Base-by-base conservation (phyloP, 2,329 filamentous ascomycete genomes). In the Nothophoma quercina region DNA sequence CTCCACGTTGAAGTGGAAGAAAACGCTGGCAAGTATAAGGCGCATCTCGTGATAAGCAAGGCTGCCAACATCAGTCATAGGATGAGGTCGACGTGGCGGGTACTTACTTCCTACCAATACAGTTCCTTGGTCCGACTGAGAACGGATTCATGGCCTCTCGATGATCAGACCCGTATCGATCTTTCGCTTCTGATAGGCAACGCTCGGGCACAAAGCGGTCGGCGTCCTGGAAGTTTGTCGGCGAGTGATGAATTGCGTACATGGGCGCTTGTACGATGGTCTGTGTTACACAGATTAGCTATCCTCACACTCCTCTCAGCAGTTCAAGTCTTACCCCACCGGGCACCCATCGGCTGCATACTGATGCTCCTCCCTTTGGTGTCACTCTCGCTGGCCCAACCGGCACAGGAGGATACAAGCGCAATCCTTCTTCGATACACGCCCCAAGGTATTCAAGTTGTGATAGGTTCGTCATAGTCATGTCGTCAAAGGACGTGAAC, bases 391-490 rank as follows among this genome's bases (percentile, higher is more conserved):
- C 63, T 9, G 74, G 50, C 1, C 72, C 70, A 9, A 61, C 56
- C 1, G 77, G 65, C 1, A 79, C 70, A 0, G 78, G 78, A 4
- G 78, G 78, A 58, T 77, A 78, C 6, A 77, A 65, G 2, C 79
- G 63, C 3, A 81, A 59, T 0, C 68, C 73, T 64, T 81, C 79
- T 34, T 78, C 70, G 5, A 80, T 59, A 30, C 76, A 76, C 1
- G 78, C 78, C 33, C 71, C 61, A 7, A 80, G 56, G 54, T 79
- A 81, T 2, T 57, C 47, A 13, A 77, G 32, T 12, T 59, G 43
- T 0, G 47, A 32, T 3, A 67, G 47, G 10, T 45, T 51, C 8
- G 33, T 36, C 49, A 68, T 63, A 1, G 59, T 58, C 19, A 72
- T 57, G 19, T 65, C 58, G 0, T 60, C 57, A 3, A 60, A 32